Evolutionary conservation across 2,329 filamentous ascomycete species (phyloP).

Genomic region (Exophiala spinifera): DNA sequence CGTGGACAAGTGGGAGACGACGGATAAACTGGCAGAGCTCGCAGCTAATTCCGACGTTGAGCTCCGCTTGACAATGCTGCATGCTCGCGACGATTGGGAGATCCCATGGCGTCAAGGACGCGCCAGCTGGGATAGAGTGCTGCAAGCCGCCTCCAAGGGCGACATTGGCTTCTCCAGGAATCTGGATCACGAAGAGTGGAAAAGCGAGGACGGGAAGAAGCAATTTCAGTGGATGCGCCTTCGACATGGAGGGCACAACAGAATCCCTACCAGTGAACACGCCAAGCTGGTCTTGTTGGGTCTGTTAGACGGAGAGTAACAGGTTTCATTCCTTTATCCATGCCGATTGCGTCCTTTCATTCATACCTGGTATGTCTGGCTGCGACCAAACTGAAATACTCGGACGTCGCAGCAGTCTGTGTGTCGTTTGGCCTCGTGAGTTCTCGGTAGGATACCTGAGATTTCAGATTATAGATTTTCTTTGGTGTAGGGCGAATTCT

Average conservation of each 20-base stretch:
- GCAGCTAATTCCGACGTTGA: slow-evolving; percentile 51
- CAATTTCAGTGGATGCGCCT: slow-evolving; percentile 45
- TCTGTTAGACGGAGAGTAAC: slow-evolving; percentile 7
- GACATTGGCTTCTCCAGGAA: slow-evolving; percentile 14
- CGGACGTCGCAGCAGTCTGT: too few relatives aligned
- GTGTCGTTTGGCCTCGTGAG: too few relatives aligned
- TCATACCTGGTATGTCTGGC: too few relatives aligned
- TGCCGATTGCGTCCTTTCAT: too few relatives aligned
- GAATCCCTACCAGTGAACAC: slow-evolving; percentile 26
- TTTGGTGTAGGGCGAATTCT: too few relatives aligned
- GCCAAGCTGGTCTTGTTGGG: slow-evolving; percentile 23
- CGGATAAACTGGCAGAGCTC: slow-evolving; percentile 60
- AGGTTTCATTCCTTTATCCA: background rate
- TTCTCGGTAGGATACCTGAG: too few relatives aligned
- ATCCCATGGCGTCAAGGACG: slow-evolving; percentile 64
- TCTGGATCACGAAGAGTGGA: slow-evolving; percentile 23
- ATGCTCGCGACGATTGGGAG: slow-evolving; percentile 76
- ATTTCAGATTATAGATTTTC: too few relatives aligned
- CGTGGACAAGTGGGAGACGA: slow-evolving; percentile 78
- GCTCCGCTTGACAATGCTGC: slow-evolving; percentile 69
- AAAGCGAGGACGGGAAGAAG: slow-evolving; percentile 34
- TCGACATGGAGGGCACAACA: slow-evolving; percentile 39
- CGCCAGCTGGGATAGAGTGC: slow-evolving; percentile 39
- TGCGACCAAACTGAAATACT: too few relatives aligned
- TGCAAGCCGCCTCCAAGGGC: slow-evolving; percentile 26